These are phyloP conservation scores for Pyrenophora seminiperda DNA, from an alignment of 2,329 filamentous ascomycete species.

Conservation along the genomic window DNA sequence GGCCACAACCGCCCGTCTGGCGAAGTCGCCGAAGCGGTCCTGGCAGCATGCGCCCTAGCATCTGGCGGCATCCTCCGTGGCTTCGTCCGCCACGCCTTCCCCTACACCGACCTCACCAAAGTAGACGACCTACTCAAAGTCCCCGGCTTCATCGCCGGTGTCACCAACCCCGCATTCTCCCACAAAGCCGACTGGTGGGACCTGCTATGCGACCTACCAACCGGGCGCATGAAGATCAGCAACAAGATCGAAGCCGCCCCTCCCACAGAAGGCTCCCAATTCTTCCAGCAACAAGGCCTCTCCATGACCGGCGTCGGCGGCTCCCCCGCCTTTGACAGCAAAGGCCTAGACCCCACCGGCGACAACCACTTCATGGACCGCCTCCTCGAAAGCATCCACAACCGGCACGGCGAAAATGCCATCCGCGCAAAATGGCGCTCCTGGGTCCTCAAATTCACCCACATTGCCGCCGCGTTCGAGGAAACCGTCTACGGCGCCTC, in stretches of 20 bases:
- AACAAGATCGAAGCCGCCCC: constrained; percentile 81
- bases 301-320: constrained; percentile 32
- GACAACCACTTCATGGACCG: constrained; percentile 89
- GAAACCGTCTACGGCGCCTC: constrained; percentile 94
- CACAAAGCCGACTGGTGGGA: constrained; percentile 99
- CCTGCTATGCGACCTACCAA: constrained; percentile 88
- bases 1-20: constrained; percentile 94
- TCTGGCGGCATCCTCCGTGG: constrained; percentile 91
- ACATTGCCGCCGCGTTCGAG: constrained; percentile 91
- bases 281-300: constrained; percentile 75
- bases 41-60: constrained; percentile 92
- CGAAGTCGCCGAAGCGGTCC: constrained; percentile 95
- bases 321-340: constrained; percentile 37
- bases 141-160: constrained; percentile 95
- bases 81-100: constrained; percentile 95
- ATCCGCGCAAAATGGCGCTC: constrained; percentile 91
- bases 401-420: constrained; percentile 82
- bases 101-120: constrained; percentile 97
- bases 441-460: constrained; percentile 92
- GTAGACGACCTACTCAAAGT: constrained; percentile 96
- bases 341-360: constrained; percentile 72
- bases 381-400: constrained; percentile 79
- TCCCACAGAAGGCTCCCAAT: constrained; percentile 81
- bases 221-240: constrained; percentile 92
- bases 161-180: constrained; percentile 96